Evolutionary conservation across 2,329 filamentous ascomycete genomes (phyloP), one percentile per base, ranked within the genome.

Genomic region (Knufia fluminis): DNA sequence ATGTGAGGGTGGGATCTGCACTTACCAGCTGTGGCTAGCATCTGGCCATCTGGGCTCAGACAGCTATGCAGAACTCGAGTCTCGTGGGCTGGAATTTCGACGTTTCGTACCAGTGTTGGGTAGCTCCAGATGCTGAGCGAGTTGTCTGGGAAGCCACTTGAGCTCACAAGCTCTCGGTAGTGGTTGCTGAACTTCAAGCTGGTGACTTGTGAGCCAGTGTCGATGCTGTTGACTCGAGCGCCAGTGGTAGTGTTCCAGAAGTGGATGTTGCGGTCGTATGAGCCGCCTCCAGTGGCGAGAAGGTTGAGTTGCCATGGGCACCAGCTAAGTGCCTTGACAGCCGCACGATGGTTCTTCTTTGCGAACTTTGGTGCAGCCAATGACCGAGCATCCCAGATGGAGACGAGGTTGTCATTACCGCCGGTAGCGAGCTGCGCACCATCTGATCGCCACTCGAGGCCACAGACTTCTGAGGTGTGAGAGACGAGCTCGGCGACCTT

Each of bases 231-330:
- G 73, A 94, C 90, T 61, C 92, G 86, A 47, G 92, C 91, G 53
- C 92, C 92, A 3, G 91, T 95, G 19, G 92, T 97, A 41, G 90
- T 94, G 78, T 98, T 98, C 92, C 92, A 98, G 80, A 98, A 98
- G 76, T 98, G 92, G 69, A 98, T 98, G 72, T 97, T 86, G 60
- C 89, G 86, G 67, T 98, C 92, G 69, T 96, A 94, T 36, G 88
- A 94, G 59, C 92, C 92, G 64, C 92, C 92, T 50, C 92, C 92
- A 38, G 92, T 97, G 51, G 92, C 92, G 42, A 98, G 84, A 44
- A 97, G 82, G 76, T 96, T 97, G 69, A 87, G 82, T 73, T 95
- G 92, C 92, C 92, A 98, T 38, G 92, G 92, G 77, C 92, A 98
- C 92, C 92, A 98, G 56, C 89, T 86, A 40, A 98, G 80, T 52